Base-by-base conservation (phyloP, 2,329 filamentous ascomycete genomes). In the Aspergillus carbonarius region DNA sequence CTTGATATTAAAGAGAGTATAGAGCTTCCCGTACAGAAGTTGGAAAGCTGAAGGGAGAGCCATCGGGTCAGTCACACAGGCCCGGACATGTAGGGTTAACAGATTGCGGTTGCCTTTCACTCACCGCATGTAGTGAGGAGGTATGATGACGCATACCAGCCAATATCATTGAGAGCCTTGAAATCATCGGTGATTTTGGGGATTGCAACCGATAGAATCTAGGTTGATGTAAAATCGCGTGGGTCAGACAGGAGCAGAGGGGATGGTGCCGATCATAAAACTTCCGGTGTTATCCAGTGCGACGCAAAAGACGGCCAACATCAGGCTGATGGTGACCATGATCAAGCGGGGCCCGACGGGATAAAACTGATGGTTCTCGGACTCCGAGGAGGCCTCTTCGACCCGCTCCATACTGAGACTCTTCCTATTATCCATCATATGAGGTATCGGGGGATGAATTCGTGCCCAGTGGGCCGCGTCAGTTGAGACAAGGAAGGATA, bases 121-220 rank as follows among this genome's bases (percentile, higher is more conserved):
- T 13, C 2, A 1, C 74, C 70, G 58, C 69, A 72, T 13, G 66
- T 70, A 0, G 75, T 74, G 12, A 79, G 62, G 1, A 76, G 64
- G 57, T 75, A 76, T 2, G 72, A 67, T 18, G 68, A 72, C 9
- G 73, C 72, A 55, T 79, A 79, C 77, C 78, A 80, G 39, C 74
- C 74, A 12, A 79, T 67, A 58, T 79, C 76, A 12, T 72, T 63
- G 20, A 76, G 63, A 18, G 72, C 72, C 34, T 76, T 61, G 61
- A 80, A 79, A 15, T 76, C 37, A 12, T 46, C 39, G 2, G 76
- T 77, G 56, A 80, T 78, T 15, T 59, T 60, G 5, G 76, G 76
- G n/a, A 78, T 74, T 4, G 76, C 76, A 10, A 37, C 34, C 3
- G 34, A 13, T 2, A 37, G 12, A 37, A 37, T 37, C 34, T 37